These are phyloP conservation scores for Fraxinus albicans DNA, from an alignment of 305 asterid genomes.

Conservation along the genomic window DNA sequence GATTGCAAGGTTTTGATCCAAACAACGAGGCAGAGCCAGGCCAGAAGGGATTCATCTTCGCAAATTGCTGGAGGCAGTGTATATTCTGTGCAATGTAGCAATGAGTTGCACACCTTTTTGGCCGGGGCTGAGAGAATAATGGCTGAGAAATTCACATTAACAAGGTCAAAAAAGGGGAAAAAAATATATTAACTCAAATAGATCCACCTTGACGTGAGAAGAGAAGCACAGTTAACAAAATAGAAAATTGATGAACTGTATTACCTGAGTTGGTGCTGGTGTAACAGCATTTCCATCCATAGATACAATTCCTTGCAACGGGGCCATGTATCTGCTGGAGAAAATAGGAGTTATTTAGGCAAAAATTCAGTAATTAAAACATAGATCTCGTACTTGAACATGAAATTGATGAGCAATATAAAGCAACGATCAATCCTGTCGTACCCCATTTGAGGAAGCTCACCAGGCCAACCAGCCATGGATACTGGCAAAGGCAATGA, in stretches of 20 bases:
- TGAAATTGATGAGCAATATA: slow-evolving; percentile 20
- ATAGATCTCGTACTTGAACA: slow-evolving; percentile 16
- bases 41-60: slow-evolving; percentile 83
- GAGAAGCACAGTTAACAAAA: neutral
- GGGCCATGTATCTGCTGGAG: slow-evolving; percentile 78
- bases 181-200: no score
- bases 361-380: slow-evolving; percentile 16
- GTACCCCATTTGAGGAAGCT: slow-evolving; percentile 95
- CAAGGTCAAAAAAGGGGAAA: neutral
- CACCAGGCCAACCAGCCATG: slow-evolving; percentile 80
- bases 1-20: slow-evolving; percentile 50
- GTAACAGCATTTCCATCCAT: slow-evolving; percentile 69
- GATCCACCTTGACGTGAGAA: neutral
- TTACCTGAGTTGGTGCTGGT: slow-evolving; percentile 70
- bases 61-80: slow-evolving; percentile 64
- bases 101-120: slow-evolving; percentile 93
- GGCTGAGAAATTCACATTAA: slow-evolving; percentile 43
- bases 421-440: slow-evolving; percentile 22
- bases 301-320: slow-evolving; percentile 81
- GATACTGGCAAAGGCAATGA: neutral
- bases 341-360: slow-evolving; percentile 30
- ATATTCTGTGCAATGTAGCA: slow-evolving; percentile 91
- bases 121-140: slow-evolving; percentile 78
- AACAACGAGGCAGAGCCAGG: slow-evolving; percentile 61
- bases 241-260: neutral